phyloP scores from a whole-genome alignment of 192 early-diverging fungal species.

The Backusella mclennaniae region DNA sequence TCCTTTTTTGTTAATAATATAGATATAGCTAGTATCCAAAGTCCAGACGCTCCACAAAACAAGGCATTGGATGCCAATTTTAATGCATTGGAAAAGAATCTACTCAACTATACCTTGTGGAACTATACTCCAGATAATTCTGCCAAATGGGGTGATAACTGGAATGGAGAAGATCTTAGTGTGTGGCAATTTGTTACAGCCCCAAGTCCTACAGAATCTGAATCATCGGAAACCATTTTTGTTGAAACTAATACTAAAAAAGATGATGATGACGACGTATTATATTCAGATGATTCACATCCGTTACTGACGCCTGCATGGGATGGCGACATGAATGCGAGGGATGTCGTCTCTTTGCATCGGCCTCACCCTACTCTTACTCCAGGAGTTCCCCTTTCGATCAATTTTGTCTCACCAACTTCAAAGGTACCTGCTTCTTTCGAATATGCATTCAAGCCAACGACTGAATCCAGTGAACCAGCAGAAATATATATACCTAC shows the following conservation, averaged over 20 bases:
- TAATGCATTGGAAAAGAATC: constrained; percentile 43
- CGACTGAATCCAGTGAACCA: neutral
- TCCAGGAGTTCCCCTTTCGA: constrained; percentile 18
- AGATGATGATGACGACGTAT: neutral
- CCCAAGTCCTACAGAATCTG: neutral
- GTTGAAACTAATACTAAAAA: neutral
- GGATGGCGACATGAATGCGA: constrained; percentile 11
- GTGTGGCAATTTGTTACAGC: constrained; percentile 27
- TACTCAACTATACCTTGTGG: constrained; percentile 54
- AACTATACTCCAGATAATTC: constrained; percentile 55
- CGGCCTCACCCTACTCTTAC: constrained; percentile 23
- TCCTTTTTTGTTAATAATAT: constrained; percentile 10
- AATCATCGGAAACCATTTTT: neutral
- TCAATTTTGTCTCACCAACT: constrained; percentile 15
- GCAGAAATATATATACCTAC: constrained; percentile 51
- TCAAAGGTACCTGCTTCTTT: constrained; percentile 12
- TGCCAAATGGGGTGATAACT: constrained; percentile 49
- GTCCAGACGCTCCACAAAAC: constrained; percentile 42
- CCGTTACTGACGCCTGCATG: neutral
- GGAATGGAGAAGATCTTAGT: constrained; percentile 57
- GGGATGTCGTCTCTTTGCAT: constrained; percentile 27
- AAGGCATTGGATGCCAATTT: constrained; percentile 56
- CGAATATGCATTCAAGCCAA: neutral
- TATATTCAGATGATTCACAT: neutral
- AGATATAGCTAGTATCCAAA: constrained; percentile 3